Conservation (phyloP, 352 stramenopile species). For the Globisporangium radiosum region DNA sequence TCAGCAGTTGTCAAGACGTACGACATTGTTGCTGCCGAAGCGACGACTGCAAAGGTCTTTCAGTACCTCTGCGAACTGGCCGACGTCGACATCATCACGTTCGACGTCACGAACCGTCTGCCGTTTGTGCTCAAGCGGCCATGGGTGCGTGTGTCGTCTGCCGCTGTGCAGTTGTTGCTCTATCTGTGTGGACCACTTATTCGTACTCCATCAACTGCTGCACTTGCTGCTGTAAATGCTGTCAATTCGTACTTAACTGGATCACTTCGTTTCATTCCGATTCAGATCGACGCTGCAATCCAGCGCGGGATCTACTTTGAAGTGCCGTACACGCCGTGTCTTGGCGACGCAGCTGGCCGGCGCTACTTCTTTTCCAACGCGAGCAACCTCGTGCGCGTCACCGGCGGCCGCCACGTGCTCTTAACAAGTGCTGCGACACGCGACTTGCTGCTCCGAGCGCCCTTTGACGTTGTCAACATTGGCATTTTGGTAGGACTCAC, state of each 20-base stretch:
- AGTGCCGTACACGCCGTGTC: conserved; percentile 70
- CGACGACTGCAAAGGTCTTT: conserved; percentile 61
- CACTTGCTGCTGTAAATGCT: background rate
- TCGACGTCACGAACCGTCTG: conserved; percentile 72
- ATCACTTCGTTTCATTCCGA: background rate
- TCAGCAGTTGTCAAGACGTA: conserved; percentile 59
- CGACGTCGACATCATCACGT: conserved; percentile 77
- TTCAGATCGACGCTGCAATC: conserved; percentile 58
- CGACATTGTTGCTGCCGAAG: conserved; percentile 72
- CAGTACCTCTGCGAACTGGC: conserved; percentile 78
- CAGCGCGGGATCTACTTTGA: conserved; percentile 74
- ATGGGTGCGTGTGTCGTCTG: conserved; percentile 27
- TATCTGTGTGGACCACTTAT: no score
- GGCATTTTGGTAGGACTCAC: conserved; percentile 66
- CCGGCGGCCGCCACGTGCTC: conserved; percentile 57
- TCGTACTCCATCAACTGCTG: no score
- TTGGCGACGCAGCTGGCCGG: conserved; percentile 66
- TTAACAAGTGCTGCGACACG: conserved; percentile 67
- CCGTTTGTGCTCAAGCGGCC: conserved; percentile 76
- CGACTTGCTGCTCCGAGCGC: conserved; percentile 70
- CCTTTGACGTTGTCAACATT: conserved; percentile 79
- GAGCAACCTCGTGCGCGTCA: conserved; percentile 68
- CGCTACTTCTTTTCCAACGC: conserved; percentile 86
- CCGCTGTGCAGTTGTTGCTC: no score
- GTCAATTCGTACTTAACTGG: no score